Evolutionary conservation across 108 stramenopile genomes (phyloP).

Genomic region (Asterionellopsis glacialis): DNA sequence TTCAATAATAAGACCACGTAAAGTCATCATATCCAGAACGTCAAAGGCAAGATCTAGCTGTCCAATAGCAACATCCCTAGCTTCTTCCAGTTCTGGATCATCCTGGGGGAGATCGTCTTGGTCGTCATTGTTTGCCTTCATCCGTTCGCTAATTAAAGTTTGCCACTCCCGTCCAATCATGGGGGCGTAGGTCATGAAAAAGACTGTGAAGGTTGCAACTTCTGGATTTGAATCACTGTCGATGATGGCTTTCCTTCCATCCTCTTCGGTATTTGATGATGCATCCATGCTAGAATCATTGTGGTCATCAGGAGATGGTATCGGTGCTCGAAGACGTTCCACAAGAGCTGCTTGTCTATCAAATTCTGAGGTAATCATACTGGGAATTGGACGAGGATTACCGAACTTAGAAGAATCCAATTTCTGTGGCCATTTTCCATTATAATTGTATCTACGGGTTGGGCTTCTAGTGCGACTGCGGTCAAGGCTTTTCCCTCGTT

Average conservation of each 20-base stretch:
- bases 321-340: constrained; percentile 33
- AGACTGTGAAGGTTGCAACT: constrained; percentile 79
- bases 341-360: constrained; percentile 71
- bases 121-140: neutral
- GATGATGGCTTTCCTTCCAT: neutral
- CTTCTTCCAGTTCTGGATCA: constrained; percentile 56
- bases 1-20: constrained; percentile 54
- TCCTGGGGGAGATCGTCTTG: neutral
- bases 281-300: neutral
- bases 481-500: no score
- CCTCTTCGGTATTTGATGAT: constrained; percentile 8
- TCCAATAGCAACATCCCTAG: constrained; percentile 69
- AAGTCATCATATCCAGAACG: constrained; percentile 55
- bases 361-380: constrained; percentile 81
- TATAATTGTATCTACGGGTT: neutral
- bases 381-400: constrained; percentile 70
- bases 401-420: constrained; percentile 57
- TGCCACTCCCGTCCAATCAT: constrained; percentile 65
- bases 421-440: constrained; percentile 60
- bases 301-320: no score
- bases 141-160: constrained; percentile 14
- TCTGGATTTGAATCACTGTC: constrained; percentile 57
- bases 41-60: constrained; percentile 83
- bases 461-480: no score
- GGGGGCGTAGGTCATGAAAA: constrained; percentile 80